These are phyloP conservation scores for Pythium aquatile DNA, from an alignment of 352 stramenopile genomes.

Conservation along the genomic window DNA sequence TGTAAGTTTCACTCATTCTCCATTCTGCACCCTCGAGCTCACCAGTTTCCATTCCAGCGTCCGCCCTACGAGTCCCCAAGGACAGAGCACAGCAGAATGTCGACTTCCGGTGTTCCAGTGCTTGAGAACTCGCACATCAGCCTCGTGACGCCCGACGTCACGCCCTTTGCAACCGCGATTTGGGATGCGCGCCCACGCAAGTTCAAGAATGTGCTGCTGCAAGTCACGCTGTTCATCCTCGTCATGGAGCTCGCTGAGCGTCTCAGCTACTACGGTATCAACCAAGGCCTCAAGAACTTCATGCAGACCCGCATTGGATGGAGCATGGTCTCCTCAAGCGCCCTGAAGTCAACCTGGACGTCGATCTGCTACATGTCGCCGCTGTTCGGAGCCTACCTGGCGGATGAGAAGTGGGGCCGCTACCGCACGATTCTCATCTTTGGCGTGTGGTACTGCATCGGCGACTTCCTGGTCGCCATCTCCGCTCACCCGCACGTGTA, in stretches of 20 bases:
- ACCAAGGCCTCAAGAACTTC: constrained; percentile 87
- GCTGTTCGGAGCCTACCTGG: constrained; percentile 54
- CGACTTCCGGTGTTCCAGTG: too few relatives aligned
- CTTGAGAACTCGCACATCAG: background rate
- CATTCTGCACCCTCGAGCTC: too few relatives aligned
- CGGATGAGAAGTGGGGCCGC: constrained; percentile 59
- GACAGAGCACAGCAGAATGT: too few relatives aligned
- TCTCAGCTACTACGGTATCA: constrained; percentile 87
- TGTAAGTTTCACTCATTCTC: too few relatives aligned
- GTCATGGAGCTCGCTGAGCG: constrained; percentile 61
- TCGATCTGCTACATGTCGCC: constrained; percentile 61
- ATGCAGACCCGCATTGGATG: constrained; percentile 52
- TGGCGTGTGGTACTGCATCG: constrained; percentile 59
- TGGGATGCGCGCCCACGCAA: constrained; percentile 40
- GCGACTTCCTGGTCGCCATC: constrained; percentile 58
- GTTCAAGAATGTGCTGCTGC: constrained; percentile 55
- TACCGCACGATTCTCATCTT: constrained; percentile 62
- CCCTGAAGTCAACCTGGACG: constrained; percentile 66
- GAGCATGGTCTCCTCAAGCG: constrained; percentile 51
- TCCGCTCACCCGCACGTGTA: constrained; percentile 52
- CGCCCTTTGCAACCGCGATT: constrained; percentile 21
- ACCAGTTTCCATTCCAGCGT: too few relatives aligned
- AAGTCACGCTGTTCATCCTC: constrained; percentile 64
- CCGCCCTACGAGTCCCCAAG: too few relatives aligned
- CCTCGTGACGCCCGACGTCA: constrained; percentile 13